Evolutionary conservation across 192 early-diverging fungal species (phyloP), one percentile per base, ranked within the genome.

Genomic region (Gryganskiella cystojenkinii): DNA sequence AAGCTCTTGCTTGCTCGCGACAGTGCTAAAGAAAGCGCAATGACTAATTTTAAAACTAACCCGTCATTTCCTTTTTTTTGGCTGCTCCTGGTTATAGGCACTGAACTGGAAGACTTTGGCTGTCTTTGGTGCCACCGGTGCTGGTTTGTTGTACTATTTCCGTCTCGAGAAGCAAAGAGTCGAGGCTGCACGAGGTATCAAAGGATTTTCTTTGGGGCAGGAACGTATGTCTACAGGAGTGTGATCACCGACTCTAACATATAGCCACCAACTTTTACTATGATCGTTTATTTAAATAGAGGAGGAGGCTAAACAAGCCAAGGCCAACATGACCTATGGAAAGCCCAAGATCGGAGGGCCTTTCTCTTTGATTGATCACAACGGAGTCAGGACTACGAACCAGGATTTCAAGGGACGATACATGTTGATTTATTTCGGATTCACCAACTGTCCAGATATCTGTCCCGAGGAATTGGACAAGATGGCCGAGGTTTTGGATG

Each of bases 391-490:
- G 3, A 87, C 90, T 1, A 93, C 92, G 13, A 88, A 95, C 66
- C 81, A 91, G 54, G 87, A 92, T 60, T 94, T 94, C 70, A 84
- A 84, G 25, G 98, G 95, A 28, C 91, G 90, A 42, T 98, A 89
- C 74, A 89, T 91, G 82, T 82, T 99, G 61, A 82, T 98, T 8
- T 99, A 99, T 83, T 99, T 99, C 90, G 98, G 98, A n/a, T 99
- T 98, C 84, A 98, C 96, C 31, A 94, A 98, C 81, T 99, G 98
- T 79, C 98, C 98, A 2, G 98, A 99, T 84, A 95, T 99, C 53
- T 99, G 98, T 50, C 98, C 98, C 4, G 98, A 98, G 68, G 98
- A 99, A 82, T 84, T 99, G 44, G 96, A 99, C 80, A 98, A 96
- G 84, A 98, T 99, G 89, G 91, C 94, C 7, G 88, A 92, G 47